Evolutionary conservation across 306 rosid species (phyloP).

Genomic region (Cicer chorassanicum): DNA sequence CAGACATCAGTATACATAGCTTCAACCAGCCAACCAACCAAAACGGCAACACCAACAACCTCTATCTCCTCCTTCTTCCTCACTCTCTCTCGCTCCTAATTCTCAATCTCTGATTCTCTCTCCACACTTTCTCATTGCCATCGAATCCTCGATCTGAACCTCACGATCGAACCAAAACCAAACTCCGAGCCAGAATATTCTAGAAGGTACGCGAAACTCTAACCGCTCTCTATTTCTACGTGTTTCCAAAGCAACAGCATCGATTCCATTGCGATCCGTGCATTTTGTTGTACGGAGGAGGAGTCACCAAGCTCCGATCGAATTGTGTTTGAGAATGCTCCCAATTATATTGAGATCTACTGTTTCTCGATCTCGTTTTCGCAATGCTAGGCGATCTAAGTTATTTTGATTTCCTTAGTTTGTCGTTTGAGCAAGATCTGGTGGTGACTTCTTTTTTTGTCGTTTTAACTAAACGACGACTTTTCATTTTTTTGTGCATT

Average conservation of each 20-base stretch:
- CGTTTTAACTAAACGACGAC: conserved; percentile 17
- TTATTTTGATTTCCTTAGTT: background rate
- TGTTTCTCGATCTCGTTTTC: conserved; percentile 5
- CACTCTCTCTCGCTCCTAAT: conserved; percentile 62
- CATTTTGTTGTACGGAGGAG: background rate
- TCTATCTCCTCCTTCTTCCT: conserved; percentile 19
- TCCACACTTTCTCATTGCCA: conserved; percentile 30
- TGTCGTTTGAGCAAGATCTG: conserved; percentile 52
- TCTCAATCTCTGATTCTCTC: conserved; percentile 42
- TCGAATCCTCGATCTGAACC: conserved; percentile 42
- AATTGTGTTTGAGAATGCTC: conserved; percentile 25
- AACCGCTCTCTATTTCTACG: conserved; percentile 1
- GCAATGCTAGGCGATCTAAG: conserved; percentile 39
- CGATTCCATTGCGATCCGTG: conserved; percentile 41
- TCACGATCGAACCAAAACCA: conserved; percentile 33
- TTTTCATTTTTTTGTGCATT: background rate
- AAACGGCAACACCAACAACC: conserved; percentile 26
- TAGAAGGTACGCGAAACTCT: conserved; percentile 41
- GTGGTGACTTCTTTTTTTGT: conserved; percentile 22
- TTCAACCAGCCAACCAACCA: conserved; percentile 10
- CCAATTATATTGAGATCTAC: conserved; percentile 39
- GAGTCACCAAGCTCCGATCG: conserved; percentile 32
- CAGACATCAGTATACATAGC: conserved; percentile 28
- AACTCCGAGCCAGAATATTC: conserved; percentile 30
- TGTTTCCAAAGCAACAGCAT: conserved; percentile 26